Evolutionary conservation across 2,329 filamentous ascomycete genomes (phyloP).

Genomic region (Chaetomium sp.): DNA sequence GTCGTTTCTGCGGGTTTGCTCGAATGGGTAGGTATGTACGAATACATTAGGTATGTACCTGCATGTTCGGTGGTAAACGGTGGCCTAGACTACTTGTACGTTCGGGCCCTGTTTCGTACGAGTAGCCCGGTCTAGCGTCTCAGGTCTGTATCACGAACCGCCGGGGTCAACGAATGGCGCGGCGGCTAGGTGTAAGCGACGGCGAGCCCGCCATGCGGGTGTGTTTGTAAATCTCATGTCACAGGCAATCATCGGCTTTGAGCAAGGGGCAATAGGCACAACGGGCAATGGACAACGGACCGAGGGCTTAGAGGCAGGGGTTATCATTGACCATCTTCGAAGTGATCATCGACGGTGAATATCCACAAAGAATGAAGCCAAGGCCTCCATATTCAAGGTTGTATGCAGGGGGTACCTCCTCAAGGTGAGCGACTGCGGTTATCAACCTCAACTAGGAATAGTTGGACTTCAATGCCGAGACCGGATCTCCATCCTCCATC

Average conservation of each 20-base stretch:
- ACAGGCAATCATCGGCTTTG: not conserved
- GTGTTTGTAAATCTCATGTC: not conserved
- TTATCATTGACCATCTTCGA: not conserved
- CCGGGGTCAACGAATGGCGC: constrained; percentile 1
- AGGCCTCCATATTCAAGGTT: not conserved
- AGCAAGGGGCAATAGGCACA: not conserved
- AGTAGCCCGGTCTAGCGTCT: constrained; percentile 11
- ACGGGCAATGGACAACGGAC: not conserved
- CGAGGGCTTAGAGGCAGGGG: not conserved
- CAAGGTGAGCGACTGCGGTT: not conserved
- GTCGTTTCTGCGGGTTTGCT: not conserved
- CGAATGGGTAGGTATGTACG: not conserved
- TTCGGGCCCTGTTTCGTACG: no score
- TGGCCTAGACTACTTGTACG: not conserved
- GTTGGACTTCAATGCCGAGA: not conserved
- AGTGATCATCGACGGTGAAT: not conserved
- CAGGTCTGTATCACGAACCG: constrained; percentile 14
- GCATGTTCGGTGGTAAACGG: not conserved
- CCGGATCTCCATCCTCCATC: constrained; percentile 32
- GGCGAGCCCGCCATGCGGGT: not conserved
- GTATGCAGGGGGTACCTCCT: not conserved
- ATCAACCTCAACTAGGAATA: not conserved
- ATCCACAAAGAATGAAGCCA: not conserved
- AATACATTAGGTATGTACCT: not conserved
- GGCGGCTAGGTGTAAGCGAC: not conserved